Conservation (phyloP, 2,329 filamentous ascomycete species). For the Tolypocladium paradoxum region DNA sequence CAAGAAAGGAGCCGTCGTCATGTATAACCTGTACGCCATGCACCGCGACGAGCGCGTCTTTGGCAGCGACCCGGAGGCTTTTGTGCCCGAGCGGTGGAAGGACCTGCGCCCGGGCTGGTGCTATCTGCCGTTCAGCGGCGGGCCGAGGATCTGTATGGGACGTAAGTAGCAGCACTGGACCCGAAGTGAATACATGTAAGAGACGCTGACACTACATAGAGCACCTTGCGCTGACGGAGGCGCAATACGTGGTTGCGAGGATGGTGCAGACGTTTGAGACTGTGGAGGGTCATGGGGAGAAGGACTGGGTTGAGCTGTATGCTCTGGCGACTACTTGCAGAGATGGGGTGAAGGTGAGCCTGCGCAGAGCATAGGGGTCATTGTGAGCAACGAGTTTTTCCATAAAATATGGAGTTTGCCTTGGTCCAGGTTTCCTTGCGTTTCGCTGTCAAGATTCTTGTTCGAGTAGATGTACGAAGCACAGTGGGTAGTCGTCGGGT, state of each 20-base stretch:
- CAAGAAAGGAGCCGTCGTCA: conserved; percentile 32
- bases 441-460: neutral
- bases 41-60: conserved; percentile 26
- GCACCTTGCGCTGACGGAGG: conserved; percentile 23
- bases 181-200: accelerated
- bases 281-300: conserved; percentile 16
- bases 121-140: conserved; percentile 34
- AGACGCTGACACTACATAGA: conserved; percentile 13
- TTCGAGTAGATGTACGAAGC: neutral
- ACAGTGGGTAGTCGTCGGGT: too few species aligned
- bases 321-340: conserved; percentile 23
- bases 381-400: neutral
- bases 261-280: conserved; percentile 21
- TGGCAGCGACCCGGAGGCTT: conserved; percentile 25
- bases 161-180: conserved; percentile 15
- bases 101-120: conserved; percentile 27
- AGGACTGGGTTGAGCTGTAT: conserved; percentile 22
- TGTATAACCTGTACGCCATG: conserved; percentile 32
- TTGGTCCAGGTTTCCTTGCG: neutral
- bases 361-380: conserved; percentile 1
- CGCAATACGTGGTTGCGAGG: conserved; percentile 22
- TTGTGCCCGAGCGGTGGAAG: conserved; percentile 31
- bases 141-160: conserved; percentile 34
- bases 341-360: conserved; percentile 15
- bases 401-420: neutral